Base-by-base conservation (phyloP, 164 flowering plant genomes). In the Annona squamosa region DNA sequence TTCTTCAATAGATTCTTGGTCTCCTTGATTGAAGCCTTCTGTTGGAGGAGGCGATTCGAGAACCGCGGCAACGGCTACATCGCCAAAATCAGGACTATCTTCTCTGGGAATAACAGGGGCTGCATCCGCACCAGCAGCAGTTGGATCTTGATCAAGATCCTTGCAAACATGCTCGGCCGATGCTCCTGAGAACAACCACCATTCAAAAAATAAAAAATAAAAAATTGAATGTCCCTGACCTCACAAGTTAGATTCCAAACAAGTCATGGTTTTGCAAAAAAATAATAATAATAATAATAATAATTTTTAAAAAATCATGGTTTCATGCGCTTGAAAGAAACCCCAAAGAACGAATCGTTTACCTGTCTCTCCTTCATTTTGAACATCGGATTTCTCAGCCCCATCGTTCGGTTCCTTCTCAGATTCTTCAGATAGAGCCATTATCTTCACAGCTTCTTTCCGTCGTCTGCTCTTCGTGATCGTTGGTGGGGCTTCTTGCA, bases 361-460 rank as follows among this genome's bases (percentile, higher is more conserved):
- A 52, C 59, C 16, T 47, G 48, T 48, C 37, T 67, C 59, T 18
- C 12, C 67, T 1, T 9, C 56, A 19, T 6, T n/a, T 13, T n/a
- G 43, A 44, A 43, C 42, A 5, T 42, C 68, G 4, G 65, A 5
- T 63, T 10, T 16, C 18, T 61, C 17, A 52, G 13, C 9, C 9
- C 59, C 59, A 10, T 52, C 59, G 9, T 52, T 52, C 10, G 72
- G 13, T 63, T 71, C 37, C 64, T 43, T 17, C 62, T 42, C 48
- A 44, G 61, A 5, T 18, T 44, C 61, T n/a, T 81, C 81, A 19
- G 46, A n/a, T 48, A 75, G 42, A n/a, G 73, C 67, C 4, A 67
- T 61, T 45, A 78, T 75, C 73, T 73, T 75, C 48, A 80, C 48
- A 16, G 71, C 68, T 18, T 72, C 77, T 68, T 67, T 76, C 67